Base-by-base conservation (phyloP, 805 yeast genomes). In the Metschnikowia santaceciliae region DNA sequence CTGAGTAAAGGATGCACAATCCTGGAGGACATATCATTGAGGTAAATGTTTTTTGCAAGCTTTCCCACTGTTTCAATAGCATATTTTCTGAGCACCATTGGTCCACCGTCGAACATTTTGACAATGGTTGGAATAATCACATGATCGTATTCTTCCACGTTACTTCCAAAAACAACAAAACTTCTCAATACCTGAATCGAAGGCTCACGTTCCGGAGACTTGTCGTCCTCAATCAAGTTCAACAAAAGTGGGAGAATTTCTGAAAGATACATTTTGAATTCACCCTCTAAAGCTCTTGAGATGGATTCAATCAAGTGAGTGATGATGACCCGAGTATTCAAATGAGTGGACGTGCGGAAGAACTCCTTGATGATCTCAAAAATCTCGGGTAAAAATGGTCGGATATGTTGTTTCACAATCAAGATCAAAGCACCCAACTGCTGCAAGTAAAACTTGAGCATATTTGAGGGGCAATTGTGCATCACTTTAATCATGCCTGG, bases 21-120 rank as follows among this genome's bases (percentile, higher is more conserved):
- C 55, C 97, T 75, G 1, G 97, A 87, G 0, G 96, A 85, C 89
- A 90, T 86, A 57, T 92, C 98, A 50, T 82, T 83, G 49, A 94
- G 70, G 53, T 82, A 79, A 3, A 92, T 84, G 36, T 75, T 79
- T 57, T 82, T 83, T 1, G 96, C 83, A 26, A 94, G 67, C 60
- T 87, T 86, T 0, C 97, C 96, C 40, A 94, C 74, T 0, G 96
- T 83, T 44, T 84, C 85, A 50, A 94, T 84, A 0, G 97, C 90
- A 41, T 88, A 83, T 51, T 78, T 79, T 50, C 89, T 74, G 33
- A 92, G 75, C 14, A 72, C 71, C 1, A 82, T 71, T 0, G 90
- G 83, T 0, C 82, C 76, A 54, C 72, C 80, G 62, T 94, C 97
- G 61, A 91, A 86, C 71, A 92, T 70, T 53, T 83, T 78, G 1